Evolutionary conservation across 2,329 filamentous ascomycete species (phyloP).

Genomic region (Fusarium mangiferae): DNA sequence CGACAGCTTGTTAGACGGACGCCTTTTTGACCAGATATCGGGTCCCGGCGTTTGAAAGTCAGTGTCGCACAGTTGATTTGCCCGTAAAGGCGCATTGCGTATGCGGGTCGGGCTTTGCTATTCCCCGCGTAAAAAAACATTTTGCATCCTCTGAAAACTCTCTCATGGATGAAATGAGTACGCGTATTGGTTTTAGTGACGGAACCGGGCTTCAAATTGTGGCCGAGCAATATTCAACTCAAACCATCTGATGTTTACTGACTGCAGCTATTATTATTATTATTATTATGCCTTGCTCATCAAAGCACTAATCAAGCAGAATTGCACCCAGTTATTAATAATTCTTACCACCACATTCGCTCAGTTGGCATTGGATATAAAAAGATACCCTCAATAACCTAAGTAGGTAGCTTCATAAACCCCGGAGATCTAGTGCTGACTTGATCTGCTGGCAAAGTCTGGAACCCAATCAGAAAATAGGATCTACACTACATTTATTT

Average conservation of each 20-base stretch:
- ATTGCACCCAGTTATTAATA: not conserved
- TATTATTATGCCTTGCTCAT: not conserved
- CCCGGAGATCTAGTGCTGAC: slow-evolving; percentile 8
- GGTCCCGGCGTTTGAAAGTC: slow-evolving; percentile 5
- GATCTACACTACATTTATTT: not conserved
- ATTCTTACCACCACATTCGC: not conserved
- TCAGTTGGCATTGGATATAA: not conserved
- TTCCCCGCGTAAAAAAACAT: slow-evolving; percentile 12
- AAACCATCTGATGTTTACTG: not conserved
- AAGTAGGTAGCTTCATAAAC: not conserved
- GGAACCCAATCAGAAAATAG: not conserved
- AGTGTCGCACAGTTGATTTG: slow-evolving; percentile 7
- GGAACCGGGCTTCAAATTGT: not conserved
- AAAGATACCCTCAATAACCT: not conserved
- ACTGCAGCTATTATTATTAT: not conserved
- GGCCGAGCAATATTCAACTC: not conserved
- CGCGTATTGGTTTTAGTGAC: slow-evolving; percentile 20
- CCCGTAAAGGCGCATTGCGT: slow-evolving; percentile 2
- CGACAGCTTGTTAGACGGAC: slow-evolving; percentile 22
- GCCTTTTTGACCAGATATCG: slow-evolving; percentile 15
- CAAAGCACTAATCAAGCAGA: not conserved
- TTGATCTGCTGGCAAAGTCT: not conserved
- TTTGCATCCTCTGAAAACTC: not conserved
- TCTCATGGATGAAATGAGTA: not conserved
- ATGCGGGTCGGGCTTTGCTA: slow-evolving; percentile 17